These are phyloP conservation scores for Psophocarpus tetragonolobus DNA, from an alignment of 306 rosid species.

Conservation along the genomic window DNA sequence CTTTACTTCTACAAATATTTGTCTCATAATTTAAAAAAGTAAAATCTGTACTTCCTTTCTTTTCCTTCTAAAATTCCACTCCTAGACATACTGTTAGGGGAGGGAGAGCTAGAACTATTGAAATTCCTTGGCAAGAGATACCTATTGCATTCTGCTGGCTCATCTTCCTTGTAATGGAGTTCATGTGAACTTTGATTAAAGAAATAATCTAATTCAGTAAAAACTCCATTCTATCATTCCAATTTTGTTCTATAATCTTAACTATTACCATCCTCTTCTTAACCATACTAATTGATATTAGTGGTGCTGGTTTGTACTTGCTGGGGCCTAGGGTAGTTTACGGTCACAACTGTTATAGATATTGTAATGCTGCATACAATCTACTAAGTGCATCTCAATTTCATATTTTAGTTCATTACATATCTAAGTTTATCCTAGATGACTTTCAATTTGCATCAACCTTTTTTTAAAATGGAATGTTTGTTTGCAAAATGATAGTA, in stretches of 20 bases:
- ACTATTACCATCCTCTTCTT: not conserved
- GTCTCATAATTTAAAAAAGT: not conserved
- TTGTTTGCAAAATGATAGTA: conserved; percentile 1
- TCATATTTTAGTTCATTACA: not conserved
- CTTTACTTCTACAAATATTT: not conserved
- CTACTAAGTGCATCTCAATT: not conserved
- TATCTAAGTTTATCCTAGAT: not conserved
- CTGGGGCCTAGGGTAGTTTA: no score
- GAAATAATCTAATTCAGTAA: not conserved
- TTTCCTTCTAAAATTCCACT: not conserved
- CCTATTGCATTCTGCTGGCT: not conserved
- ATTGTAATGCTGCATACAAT: not conserved
- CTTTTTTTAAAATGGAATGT: not conserved
- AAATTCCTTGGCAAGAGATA: not conserved
- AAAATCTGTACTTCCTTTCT: not conserved
- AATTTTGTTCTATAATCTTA: not conserved
- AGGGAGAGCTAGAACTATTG: not conserved
- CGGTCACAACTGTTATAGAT: not conserved
- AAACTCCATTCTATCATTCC: not conserved
- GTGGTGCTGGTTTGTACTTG: not conserved
- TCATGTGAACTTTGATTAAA: not conserved
- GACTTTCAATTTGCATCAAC: not conserved
- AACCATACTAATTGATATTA: not conserved
- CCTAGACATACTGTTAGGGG: not conserved
- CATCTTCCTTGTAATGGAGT: not conserved